phyloP scores from a whole-genome alignment of 2,329 filamentous ascomycete genomes.

The Sphaerulina vaccinii region DNA sequence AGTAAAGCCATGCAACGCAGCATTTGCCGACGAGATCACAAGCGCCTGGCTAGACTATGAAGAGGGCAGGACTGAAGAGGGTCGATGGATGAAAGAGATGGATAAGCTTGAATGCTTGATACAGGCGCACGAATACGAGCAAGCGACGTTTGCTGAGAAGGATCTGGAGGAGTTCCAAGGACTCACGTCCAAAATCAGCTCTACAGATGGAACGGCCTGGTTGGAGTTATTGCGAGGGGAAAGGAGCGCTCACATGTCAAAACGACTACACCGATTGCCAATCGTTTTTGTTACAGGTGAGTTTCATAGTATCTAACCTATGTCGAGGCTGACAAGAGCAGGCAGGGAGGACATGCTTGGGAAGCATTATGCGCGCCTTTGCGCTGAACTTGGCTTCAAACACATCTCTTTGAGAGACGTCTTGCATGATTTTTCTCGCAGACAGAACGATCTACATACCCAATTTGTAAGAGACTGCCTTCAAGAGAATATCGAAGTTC shows the following conservation, averaged over 20 bases:
- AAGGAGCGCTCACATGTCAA: constrained; percentile 6
- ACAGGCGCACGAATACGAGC: constrained; percentile 6
- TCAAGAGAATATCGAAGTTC: constrained; percentile 5
- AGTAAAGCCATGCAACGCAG: constrained; percentile 4
- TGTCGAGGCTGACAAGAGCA: constrained; percentile 5
- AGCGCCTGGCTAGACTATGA: constrained; percentile 4
- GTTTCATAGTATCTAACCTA: constrained; percentile 5
- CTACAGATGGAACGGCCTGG: constrained; percentile 4
- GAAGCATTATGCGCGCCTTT: constrained; percentile 5
- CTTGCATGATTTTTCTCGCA: constrained; percentile 7
- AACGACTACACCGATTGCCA: constrained; percentile 7
- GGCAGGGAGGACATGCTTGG: constrained; percentile 4
- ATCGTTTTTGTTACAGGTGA: constrained; percentile 7
- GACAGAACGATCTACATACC: constrained; percentile 4
- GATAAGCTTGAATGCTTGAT: constrained; percentile 7
- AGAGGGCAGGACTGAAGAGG: constrained; percentile 6
- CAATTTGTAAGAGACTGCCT: constrained; percentile 5
- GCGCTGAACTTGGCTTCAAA: constrained; percentile 7
- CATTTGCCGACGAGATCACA: constrained; percentile 6
- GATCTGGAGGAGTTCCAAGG: constrained; percentile 5
- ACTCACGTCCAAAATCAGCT: constrained; percentile 5
- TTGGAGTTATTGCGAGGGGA: constrained; percentile 4
- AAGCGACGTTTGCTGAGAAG: constrained; percentile 6
- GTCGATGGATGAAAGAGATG: constrained; percentile 7
- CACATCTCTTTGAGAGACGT: constrained; percentile 5